These are phyloP conservation scores for Rhododendron henanense DNA, from an alignment of 148 eudicot species.

Conservation along the genomic window DNA sequence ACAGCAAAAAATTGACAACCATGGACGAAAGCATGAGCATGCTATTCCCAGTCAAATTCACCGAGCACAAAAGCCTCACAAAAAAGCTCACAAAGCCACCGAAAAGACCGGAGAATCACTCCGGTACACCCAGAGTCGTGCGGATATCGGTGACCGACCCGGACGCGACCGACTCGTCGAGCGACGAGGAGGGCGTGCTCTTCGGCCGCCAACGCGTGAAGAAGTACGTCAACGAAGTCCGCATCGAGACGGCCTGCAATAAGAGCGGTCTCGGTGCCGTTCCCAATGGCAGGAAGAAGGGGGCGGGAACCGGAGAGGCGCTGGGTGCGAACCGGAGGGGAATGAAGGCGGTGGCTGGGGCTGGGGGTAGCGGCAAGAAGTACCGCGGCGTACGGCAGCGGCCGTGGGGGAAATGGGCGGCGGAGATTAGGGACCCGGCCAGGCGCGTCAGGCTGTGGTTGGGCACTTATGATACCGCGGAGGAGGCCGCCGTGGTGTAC, in stretches of 20 bases:
- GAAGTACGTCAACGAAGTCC: constrained; percentile 52
- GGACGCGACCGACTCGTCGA: constrained; percentile 78
- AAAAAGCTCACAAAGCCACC: constrained; percentile 22
- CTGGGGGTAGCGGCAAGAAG: constrained; percentile 37
- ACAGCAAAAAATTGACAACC: neutral
- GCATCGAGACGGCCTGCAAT: constrained; percentile 19
- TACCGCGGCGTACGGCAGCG: constrained; percentile 79
- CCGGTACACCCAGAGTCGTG: constrained; percentile 23
- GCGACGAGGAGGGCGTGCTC: constrained; percentile 55
- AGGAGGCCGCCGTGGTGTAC: constrained; percentile 84
- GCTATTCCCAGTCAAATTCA: constrained; percentile 54
- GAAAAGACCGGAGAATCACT: neutral
- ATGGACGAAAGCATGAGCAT: constrained; percentile 28
- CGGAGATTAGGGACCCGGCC: constrained; percentile 87
- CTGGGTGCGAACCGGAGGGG: constrained; percentile 14
- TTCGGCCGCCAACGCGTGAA: constrained; percentile 58
- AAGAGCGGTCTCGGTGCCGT: constrained; percentile 12
- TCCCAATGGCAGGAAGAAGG: constrained; percentile 14
- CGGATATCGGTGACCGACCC: constrained; percentile 58
- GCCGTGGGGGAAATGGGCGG: constrained; percentile 99
- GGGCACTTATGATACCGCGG: constrained; percentile 84
- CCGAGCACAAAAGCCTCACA: constrained; percentile 39
- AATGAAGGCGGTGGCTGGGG: constrained; percentile 12
- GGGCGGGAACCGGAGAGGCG: neutral
- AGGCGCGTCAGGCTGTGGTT: constrained; percentile 66